Evolutionary conservation across 2,329 filamentous ascomycete species (phyloP), one percentile per base, ranked within the genome.

Genomic region (Phialophora chinensis): DNA sequence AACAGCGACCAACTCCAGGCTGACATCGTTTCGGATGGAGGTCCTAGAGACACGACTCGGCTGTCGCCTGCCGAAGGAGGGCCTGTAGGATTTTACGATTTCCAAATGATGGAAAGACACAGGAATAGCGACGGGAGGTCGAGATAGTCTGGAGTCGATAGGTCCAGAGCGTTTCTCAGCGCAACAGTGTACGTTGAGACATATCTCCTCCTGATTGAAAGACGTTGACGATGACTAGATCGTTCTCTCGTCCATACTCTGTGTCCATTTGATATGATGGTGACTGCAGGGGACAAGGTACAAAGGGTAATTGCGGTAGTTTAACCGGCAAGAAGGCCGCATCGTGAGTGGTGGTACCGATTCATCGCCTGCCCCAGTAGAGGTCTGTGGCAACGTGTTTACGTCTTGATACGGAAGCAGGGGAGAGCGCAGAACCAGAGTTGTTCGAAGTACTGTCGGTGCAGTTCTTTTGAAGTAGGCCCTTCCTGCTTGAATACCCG

Each of bases 21-120:
- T 20, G 14, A 31, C 23, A 10, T 20, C 20, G 25, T 33, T 29
- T 55, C 11, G 29, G 29, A 61, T 4, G 5, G n/a, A n/a, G 57
- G 23, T 31, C 7, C 17, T 17, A 23, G 23, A 20, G 35, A 50
- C 10, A 10, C 10, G 25, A 25, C 42, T 60, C 44, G n/a, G 2
- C 47, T n/a, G 10, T 35, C 59, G 12, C 47, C 31, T 12, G 10
- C 20, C 8, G 31, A 42, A 17, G 59, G 12, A 29, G 47, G 49
- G 2, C 44, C 31, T 4, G 47, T 53, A 8, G 29, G 31, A 53
- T 61, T 52, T 42, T n/a, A 47, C 17, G 35, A 61, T 25, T 38
- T 61, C 33, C 59, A 61, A n/a, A 52, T 33, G 12, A 52, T 61
- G 47, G 47, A 61, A 38, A 47, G 52, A 23, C 47, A 27, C 23